Evolutionary conservation across 768 basidiomycete genomes (phyloP).

Genomic region (Lyophyllum shimeji): DNA sequence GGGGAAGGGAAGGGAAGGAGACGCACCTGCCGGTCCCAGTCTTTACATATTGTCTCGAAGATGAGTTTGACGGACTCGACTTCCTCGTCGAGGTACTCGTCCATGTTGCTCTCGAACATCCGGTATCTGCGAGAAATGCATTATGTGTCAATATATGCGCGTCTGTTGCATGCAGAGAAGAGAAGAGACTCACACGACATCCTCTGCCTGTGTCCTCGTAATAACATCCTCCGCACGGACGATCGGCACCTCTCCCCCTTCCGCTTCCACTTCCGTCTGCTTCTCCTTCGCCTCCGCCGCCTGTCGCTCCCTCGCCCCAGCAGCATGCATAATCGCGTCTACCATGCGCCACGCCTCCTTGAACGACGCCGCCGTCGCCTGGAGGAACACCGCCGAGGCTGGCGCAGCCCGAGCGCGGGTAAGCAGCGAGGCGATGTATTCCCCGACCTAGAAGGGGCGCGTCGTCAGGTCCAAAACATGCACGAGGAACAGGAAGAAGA

Average conservation of each 20-base stretch:
- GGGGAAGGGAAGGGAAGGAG: conserved; percentile 1
- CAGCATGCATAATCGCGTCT: conserved; percentile 67
- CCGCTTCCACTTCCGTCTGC: too few relatives aligned
- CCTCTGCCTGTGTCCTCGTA: conserved; percentile 52
- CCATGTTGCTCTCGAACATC: conserved; percentile 97
- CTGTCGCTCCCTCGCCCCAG: conserved; percentile 29
- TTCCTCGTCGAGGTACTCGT: conserved; percentile 96
- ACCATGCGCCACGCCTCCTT: conserved; percentile 87
- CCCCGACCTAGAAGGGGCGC: conserved; percentile 62
- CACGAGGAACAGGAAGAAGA: neutral
- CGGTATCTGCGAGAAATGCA: conserved; percentile 55
- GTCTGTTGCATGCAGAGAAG: too few relatives aligned
- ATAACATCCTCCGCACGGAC: conserved; percentile 15
- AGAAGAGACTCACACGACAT: conserved; percentile 66
- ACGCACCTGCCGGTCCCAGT: conserved; percentile 77
- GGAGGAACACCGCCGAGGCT: conserved; percentile 68
- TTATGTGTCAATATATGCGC: neutral
- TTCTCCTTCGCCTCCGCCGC: neutral
- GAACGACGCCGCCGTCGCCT: conserved; percentile 88
- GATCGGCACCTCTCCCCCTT: too few relatives aligned
- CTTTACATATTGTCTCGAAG: conserved; percentile 72
- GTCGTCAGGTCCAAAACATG: neutral
- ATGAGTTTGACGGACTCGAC: conserved; percentile 74
- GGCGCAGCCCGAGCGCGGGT: conserved; percentile 56
- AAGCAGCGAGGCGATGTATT: conserved; percentile 81